Conservation (phyloP, 805 yeast genomes). For the Nakazawaea wyomingensis region DNA sequence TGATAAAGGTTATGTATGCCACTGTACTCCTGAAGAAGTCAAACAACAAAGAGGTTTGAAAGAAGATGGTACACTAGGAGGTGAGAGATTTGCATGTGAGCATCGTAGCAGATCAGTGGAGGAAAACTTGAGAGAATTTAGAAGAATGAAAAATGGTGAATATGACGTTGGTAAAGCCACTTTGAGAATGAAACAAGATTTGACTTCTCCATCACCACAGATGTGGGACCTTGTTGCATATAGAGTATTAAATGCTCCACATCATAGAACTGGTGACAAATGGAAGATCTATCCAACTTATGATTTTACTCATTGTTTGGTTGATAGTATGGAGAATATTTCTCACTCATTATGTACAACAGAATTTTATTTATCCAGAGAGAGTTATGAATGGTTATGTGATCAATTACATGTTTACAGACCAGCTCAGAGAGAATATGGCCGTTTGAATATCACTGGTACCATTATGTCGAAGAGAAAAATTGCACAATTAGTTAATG, state of each 20-base stretch:
- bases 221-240: slow-evolving; percentile 99
- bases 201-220: slow-evolving; percentile 88
- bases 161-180: slow-evolving; percentile 91
- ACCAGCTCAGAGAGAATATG: slow-evolving; percentile 99
- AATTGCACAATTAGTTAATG: slow-evolving; percentile 87
- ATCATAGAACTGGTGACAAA: slow-evolving; percentile 93
- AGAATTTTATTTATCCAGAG: slow-evolving; percentile 87
- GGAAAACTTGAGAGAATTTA: slow-evolving; percentile 72
- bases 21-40: slow-evolving; percentile 88
- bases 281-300: slow-evolving; percentile 99
- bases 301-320: slow-evolving; percentile 98
- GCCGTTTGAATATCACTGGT: slow-evolving; percentile 92
- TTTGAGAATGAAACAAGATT: slow-evolving; percentile 94
- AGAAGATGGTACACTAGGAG: slow-evolving; percentile 91
- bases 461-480: slow-evolving; percentile 93
- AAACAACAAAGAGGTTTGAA: slow-evolving; percentile 85
- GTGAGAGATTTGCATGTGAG: slow-evolving; percentile 78
- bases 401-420: slow-evolving; percentile 91
- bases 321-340: slow-evolving; percentile 94
- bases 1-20: slow-evolving; percentile 86
- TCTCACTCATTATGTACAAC: slow-evolving; percentile 95
- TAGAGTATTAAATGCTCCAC: slow-evolving; percentile 86
- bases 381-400: slow-evolving; percentile 97
- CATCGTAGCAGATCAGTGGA: slow-evolving; percentile 70
- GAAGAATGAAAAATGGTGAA: slow-evolving; percentile 87